Evolutionary conservation across 2,329 filamentous ascomycete genomes (phyloP), one percentile per base, ranked within the genome.

Genomic region (Aspergillus fumigatiaffinis): DNA sequence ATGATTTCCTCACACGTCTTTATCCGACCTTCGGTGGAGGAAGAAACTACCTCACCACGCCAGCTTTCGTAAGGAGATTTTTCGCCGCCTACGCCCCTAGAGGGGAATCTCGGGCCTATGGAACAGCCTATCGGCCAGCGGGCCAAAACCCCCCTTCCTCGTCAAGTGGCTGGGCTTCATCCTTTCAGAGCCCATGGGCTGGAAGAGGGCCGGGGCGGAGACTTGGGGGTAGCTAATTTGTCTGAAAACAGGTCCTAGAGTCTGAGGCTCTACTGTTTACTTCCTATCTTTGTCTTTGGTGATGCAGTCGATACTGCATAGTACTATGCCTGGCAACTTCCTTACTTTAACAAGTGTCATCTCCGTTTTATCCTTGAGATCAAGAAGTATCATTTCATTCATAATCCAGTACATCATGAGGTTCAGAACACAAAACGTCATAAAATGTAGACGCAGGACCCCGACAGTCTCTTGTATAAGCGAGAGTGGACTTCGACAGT

Each of bases 1-100:
- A 91, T 75, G 90, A 97, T 71, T 99, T 97, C 70, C 74, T 97
- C 51, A 91, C 90, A 2, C 84, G 90, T 51, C 82, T 97, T 46
- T 97, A 92, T 81, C 94, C 94, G 4, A 86, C 90, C 55, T 94
- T 94, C 70, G 93, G 92, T 32, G 90, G 90, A 55, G 94, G 94
- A 0, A 81, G 79, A 52, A 96, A 92, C 69, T 81, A 88, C 51
- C 80, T 97, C 38, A 79, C 82, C 14, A 94, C 92, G 0, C 94
- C 94, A 2, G 72, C 73, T 5, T 86, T 92, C 63, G 76, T 97
- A 57, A 86, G 84, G 58, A 82, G 82, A 54, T 82, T 89, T 64
- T 88, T 93, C 57, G 77, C 80, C 57, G 81, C 76, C 5, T 50
- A 64, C 54, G 71, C 66, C 26, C 78, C 77, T 23, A 77, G 77